These are phyloP conservation scores for Hypoxylon sp. DNA, from an alignment of 2,329 filamentous ascomycete species.

Conservation along the genomic window DNA sequence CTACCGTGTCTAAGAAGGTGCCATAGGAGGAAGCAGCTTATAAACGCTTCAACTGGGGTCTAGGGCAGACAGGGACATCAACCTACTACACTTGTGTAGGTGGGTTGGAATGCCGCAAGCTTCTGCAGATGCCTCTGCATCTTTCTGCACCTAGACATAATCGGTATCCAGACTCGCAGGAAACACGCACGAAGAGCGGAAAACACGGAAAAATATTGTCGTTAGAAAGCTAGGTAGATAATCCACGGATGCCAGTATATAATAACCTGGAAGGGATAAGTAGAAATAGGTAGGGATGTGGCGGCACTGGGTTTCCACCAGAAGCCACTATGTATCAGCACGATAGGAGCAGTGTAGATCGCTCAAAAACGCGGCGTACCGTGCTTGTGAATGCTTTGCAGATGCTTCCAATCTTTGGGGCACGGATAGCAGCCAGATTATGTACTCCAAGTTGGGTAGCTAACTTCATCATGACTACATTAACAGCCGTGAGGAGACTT, in stretches of 20 bases:
- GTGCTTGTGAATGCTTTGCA: conserved; percentile 30
- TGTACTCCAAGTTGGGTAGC: conserved; percentile 5
- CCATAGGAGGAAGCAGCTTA: conserved; percentile 1
- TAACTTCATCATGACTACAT: conserved; percentile 9
- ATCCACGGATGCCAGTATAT: too few species aligned
- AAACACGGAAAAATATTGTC: conserved; percentile 27
- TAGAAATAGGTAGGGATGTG: conserved; percentile 18
- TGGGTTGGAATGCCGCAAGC: conserved; percentile 10
- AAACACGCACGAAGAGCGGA: conserved; percentile 12
- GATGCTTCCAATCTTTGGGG: conserved; percentile 18
- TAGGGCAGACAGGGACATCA: not conserved
- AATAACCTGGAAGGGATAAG: conserved; percentile 5
- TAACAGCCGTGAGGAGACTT: conserved; percentile 7
- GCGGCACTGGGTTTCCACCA: conserved; percentile 21
- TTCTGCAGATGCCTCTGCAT: conserved; percentile 11
- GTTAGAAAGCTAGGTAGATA: too few species aligned
- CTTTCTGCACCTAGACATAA: conserved; percentile 23
- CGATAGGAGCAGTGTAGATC: conserved; percentile 36
- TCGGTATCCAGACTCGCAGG: conserved; percentile 10
- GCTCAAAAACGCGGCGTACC: conserved; percentile 40
- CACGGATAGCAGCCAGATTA: conserved; percentile 8
- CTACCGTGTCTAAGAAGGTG: conserved; percentile 3
- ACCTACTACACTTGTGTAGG: not conserved
- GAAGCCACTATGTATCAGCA: conserved; percentile 15
- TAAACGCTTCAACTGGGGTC: not conserved